Base-by-base conservation (phyloP, 2,329 filamentous ascomycete species). In the Tolypocladium inflatum region DNA sequence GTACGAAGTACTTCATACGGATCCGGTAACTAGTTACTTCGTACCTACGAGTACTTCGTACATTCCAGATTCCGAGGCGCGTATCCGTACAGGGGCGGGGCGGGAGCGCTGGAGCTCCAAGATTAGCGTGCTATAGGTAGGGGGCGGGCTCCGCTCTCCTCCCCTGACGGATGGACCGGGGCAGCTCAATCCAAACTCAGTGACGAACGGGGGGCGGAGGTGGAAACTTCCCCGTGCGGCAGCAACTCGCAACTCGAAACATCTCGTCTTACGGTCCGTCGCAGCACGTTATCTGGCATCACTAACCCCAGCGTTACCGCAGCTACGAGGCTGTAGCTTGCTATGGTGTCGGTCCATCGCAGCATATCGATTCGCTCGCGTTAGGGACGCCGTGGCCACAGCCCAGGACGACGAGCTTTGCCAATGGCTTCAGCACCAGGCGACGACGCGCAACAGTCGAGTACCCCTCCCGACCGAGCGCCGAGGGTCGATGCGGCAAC, bases 141-240 rank as follows among this genome's bases (percentile, higher is more conserved):
- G 35, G 53, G 53, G 38, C 23, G 17, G 42, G 33, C 26, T 30
- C 57, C 54, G 48, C 51, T 37, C 30, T 33, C n/a, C 39, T 55
- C 57, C 57, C 57, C 57, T 58, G 57, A 53, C 57, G 38, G 48
- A 54, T 53, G 43, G 26, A 53, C 37, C 30, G 39, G 39, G 19
- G 39, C 26, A n/a, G n/a, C 39, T 15, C 23, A 23, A 33, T 15
- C 54, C 38, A 42, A 35, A 30, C 54, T 23, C 43, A 8, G 43
- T 10, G 23, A 33, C 43, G 43, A 48, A 51, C 48, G 48, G 48
- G 30, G 4, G 33, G 21, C 23, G 30, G 48, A 19, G 48, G 45
- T n/a, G 26, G 45, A n/a, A 51, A 35, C 48, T 7, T n/a, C 17
- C 7, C 39, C 39, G 48, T 51, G 48, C 11, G 9, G 6, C 48